A percentile compares a stretch with the other conserved stretches of the same genome.
Evolutionary conservation across 257 asterid genomes (phyloP).

Genomic region (Nicotiana tabacum): DNA sequence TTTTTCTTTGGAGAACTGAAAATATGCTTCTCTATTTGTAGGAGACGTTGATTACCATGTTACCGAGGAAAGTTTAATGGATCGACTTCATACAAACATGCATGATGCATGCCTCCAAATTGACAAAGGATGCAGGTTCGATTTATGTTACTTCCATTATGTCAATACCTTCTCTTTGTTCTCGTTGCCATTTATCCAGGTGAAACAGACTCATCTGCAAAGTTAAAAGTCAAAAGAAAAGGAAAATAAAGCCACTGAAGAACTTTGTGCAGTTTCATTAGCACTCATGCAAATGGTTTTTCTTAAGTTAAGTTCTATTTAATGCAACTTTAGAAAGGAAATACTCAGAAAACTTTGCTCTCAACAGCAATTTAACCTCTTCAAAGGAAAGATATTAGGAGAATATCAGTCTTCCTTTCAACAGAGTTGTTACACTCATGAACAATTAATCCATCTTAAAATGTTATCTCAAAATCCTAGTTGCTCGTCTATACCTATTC

Average conservation of each 20-base stretch:
- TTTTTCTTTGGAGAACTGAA: neutral
- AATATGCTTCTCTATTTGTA: constrained; percentile 8
- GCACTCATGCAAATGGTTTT: neutral
- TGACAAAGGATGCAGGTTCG: constrained; percentile 62
- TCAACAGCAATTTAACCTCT: neutral
- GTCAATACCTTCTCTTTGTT: neutral
- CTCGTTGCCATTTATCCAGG: neutral
- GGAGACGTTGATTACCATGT: constrained; percentile 62
- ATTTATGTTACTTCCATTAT: neutral
- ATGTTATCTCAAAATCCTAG: neutral
- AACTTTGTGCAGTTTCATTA: neutral
- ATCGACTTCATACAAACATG: constrained; percentile 68
- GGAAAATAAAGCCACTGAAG: neutral
- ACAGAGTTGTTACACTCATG: neutral
- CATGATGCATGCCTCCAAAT: constrained; percentile 68
- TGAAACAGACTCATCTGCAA: neutral
- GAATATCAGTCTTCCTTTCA: neutral
- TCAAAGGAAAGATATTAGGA: neutral
- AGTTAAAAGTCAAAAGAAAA: neutral
- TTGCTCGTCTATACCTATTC: neutral
- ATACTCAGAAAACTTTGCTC: neutral
- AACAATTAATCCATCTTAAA: neutral
- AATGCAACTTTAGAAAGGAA: neutral
- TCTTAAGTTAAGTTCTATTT: neutral
- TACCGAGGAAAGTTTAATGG: constrained; percentile 68